Conservation (phyloP, 768 basidiomycete genomes). For the Boletus insuetus region DNA sequence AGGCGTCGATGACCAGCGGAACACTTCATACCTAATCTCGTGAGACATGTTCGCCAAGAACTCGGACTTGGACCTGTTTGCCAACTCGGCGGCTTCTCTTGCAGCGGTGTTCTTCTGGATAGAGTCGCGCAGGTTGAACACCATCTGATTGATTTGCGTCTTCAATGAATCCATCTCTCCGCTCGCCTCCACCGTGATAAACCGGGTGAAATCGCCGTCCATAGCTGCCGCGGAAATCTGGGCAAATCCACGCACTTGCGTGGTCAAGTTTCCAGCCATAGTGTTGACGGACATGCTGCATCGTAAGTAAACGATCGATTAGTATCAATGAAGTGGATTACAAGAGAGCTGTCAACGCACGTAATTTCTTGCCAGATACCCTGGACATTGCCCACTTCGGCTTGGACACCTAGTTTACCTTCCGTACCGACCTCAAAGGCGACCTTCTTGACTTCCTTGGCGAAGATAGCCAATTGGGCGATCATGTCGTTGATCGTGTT, state of each 20-base stretch:
- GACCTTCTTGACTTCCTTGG: constrained; percentile 87
- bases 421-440: constrained; percentile 97
- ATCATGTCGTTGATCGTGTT: constrained; percentile 96
- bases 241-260: constrained; percentile 97
- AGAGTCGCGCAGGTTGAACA: constrained; percentile 92
- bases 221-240: constrained; percentile 98
- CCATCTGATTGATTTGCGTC: constrained; percentile 99
- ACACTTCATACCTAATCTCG: constrained; percentile 78
- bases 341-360: constrained; percentile 43
- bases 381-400: constrained; percentile 94
- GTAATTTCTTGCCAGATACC: constrained; percentile 99
- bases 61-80: constrained; percentile 96
- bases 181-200: constrained; percentile 97
- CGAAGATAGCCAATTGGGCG: constrained; percentile 65
- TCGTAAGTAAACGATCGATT: background rate
- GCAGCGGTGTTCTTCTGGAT: constrained; percentile 99
- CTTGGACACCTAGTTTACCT: constrained; percentile 97
- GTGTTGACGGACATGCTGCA: constrained; percentile 90
- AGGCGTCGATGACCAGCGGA: background rate
- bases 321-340: background rate
- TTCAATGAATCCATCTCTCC: constrained; percentile 99
- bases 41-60: constrained; percentile 99
- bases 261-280: constrained; percentile 96
- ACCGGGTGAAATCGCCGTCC: constrained; percentile 97
- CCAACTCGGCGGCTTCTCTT: constrained; percentile 93